These are phyloP conservation scores for Eucalyptus tenuipes DNA, from an alignment of 345 rosid genomes.

Conservation along the genomic window DNA sequence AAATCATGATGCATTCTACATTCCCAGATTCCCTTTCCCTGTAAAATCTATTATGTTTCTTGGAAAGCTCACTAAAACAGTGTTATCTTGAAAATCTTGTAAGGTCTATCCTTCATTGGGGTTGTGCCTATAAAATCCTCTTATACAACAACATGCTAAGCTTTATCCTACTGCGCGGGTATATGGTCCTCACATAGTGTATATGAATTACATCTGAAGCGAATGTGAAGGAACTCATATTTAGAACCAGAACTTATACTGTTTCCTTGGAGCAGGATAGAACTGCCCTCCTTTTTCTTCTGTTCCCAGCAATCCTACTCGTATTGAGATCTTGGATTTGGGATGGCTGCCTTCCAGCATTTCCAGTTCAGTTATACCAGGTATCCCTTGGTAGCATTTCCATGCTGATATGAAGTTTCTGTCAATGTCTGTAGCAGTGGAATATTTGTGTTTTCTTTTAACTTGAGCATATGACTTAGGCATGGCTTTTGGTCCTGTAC, in stretches of 20 bases:
- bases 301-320: conserved; percentile 73
- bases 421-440: background rate
- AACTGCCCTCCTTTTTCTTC: conserved; percentile 88
- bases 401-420: background rate
- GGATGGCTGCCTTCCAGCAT: conserved; percentile 89
- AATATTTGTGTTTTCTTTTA: background rate
- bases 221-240: background rate
- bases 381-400: conserved; percentile 9
- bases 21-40: background rate
- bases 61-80: background rate
- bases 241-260: background rate
- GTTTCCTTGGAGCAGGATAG: conserved; percentile 58
- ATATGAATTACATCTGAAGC: background rate
- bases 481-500: conserved; percentile 93
- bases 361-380: conserved; percentile 95
- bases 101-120: background rate
- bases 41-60: background rate
- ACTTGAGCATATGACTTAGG: conserved; percentile 21
- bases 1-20: background rate
- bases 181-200: background rate
- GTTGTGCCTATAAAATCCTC: background rate
- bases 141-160: background rate
- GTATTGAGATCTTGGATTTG: conserved; percentile 70
- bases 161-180: background rate
- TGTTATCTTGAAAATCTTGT: background rate